Conservation (phyloP, 2,329 filamentous ascomycete genomes). For the Coniosporium tulheliwenetii region DNA sequence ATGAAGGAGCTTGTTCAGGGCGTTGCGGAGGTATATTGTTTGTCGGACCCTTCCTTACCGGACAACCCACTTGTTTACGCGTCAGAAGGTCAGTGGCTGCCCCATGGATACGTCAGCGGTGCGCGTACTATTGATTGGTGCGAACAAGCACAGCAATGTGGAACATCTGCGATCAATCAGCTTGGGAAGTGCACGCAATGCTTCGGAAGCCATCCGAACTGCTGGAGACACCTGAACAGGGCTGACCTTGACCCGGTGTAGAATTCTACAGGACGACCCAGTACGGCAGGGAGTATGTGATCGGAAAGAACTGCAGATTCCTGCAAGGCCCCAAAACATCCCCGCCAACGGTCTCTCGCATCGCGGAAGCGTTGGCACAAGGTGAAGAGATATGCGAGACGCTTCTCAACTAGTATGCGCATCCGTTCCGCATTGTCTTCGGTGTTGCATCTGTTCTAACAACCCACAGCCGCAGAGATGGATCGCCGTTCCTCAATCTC, state of each 20-base stretch:
- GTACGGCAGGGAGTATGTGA: conserved; percentile 25
- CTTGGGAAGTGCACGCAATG: too few species aligned
- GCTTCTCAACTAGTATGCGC: conserved; percentile 22
- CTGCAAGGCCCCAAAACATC: conserved; percentile 25
- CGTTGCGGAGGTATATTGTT: conserved; percentile 29
- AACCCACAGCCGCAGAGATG: conserved; percentile 14
- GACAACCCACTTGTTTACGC: conserved; percentile 31
- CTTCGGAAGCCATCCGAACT: neutral
- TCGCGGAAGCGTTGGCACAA: conserved; percentile 18
- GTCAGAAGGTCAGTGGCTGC: conserved; percentile 16
- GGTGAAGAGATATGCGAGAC: conserved; percentile 27
- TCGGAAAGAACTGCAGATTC: conserved; percentile 29
- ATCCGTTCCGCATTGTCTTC: neutral
- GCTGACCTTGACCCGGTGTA: conserved; percentile 3
- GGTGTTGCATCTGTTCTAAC: neutral
- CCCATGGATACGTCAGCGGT: neutral
- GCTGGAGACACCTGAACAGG: neutral
- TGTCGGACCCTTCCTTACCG: conserved; percentile 24
- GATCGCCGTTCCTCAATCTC: conserved; percentile 24
- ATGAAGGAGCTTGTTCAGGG: conserved; percentile 24
- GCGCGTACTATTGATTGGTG: too few species aligned
- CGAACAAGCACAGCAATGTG: too few species aligned
- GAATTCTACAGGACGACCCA: conserved; percentile 28
- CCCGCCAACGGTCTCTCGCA: conserved; percentile 14
- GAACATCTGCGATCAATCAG: too few species aligned